Evolutionary conservation across 257 asterid genomes (phyloP).

Genomic region (Cynanchum wilfordii): DNA sequence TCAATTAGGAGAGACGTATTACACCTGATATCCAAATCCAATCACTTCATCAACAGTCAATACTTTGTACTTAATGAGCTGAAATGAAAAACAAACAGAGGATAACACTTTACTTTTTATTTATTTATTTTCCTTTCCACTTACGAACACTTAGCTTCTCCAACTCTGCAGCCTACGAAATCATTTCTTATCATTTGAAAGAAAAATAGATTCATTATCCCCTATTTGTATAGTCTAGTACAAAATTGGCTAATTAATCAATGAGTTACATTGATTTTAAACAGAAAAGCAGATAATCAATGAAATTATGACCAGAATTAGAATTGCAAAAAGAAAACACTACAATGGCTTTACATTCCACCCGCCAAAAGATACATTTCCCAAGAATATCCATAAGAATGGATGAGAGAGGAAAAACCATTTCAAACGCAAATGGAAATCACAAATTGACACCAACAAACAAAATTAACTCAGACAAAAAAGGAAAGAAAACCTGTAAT

Average conservation of each 20-base stretch:
- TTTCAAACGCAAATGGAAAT: neutral
- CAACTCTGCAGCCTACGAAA: neutral
- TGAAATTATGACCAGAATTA: neutral
- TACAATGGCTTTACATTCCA: neutral
- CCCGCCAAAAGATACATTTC: neutral
- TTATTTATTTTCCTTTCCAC: neutral
- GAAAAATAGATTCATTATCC: neutral
- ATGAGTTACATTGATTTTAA: neutral
- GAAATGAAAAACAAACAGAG: neutral
- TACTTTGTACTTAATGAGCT: neutral
- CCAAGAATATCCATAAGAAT: neutral
- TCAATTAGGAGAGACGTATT: constrained; percentile 93
- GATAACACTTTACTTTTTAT: neutral
- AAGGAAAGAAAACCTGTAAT: constrained; percentile 55
- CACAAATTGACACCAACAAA: neutral
- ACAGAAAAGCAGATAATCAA: neutral
- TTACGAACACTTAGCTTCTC: neutral
- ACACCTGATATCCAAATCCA: constrained; percentile 54
- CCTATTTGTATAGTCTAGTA: neutral
- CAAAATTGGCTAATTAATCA: neutral
- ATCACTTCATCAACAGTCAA: constrained; percentile 17
- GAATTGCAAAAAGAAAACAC: neutral
- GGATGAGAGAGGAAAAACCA: neutral
- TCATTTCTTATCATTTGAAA: neutral
- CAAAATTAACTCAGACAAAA: neutral